Conservation (phyloP, 1,139 yeast species). For the Geotrichum aggregatum region DNA sequence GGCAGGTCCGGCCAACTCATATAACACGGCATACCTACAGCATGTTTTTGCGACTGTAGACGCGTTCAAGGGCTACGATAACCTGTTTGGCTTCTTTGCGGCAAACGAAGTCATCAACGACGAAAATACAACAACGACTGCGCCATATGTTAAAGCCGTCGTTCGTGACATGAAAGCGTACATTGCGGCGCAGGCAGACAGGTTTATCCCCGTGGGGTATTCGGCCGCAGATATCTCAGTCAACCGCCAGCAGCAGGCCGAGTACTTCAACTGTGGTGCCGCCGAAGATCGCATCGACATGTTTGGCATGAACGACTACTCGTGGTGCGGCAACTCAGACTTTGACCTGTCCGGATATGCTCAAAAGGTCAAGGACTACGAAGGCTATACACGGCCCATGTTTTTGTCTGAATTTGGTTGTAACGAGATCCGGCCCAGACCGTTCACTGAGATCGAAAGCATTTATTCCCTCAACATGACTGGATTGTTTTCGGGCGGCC, state of each 20-base stretch:
- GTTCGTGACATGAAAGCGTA: conserved; percentile 80
- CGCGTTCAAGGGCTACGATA: conserved; percentile 74
- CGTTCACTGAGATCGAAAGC: conserved; percentile 66
- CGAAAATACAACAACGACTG: conserved; percentile 62
- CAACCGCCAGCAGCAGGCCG: conserved; percentile 51
- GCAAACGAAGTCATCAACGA: conserved; percentile 92
- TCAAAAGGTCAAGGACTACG: conserved; percentile 65
- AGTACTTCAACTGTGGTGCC: conserved; percentile 74
- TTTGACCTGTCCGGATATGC: conserved; percentile 80
- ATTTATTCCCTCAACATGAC: conserved; percentile 56
- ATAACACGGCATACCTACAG: conserved; percentile 51
- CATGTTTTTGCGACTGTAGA: conserved; percentile 64
- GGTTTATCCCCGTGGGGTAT: conserved; percentile 90
- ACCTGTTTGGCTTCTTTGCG: conserved; percentile 88
- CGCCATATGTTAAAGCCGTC: conserved; percentile 76
- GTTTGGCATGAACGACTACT: conserved; percentile 93
- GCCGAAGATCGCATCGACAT: conserved; percentile 71
- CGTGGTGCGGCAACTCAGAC: conserved; percentile 91
- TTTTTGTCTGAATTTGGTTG: conserved; percentile 95
- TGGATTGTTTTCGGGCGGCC: conserved; percentile 83
- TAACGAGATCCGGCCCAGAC: conserved; percentile 63
- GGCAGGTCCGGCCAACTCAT: conserved; percentile 57
- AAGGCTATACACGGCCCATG: conserved; percentile 63
- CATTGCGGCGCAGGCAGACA: conserved; percentile 53
- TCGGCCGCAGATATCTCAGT: conserved; percentile 90